A percentile compares a stretch with the other conserved stretches of the same genome.
Conservation (phyloP, 2,329 filamentous ascomycete species). For the Diaporthe vaccinii region DNA sequence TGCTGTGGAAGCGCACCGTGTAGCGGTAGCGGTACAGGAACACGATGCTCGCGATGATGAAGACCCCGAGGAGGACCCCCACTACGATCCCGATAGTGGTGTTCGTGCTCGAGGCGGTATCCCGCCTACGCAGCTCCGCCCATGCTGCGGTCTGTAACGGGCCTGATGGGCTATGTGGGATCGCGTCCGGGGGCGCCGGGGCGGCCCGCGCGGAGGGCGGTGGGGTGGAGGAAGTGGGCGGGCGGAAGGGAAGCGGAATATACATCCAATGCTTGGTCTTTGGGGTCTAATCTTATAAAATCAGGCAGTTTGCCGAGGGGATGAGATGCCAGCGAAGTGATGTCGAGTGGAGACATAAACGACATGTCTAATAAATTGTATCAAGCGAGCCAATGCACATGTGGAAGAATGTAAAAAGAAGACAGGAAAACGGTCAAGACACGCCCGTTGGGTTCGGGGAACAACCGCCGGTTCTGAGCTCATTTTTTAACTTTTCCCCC, state of each 20-base stretch:
- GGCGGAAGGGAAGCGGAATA: slow-evolving; percentile 1
- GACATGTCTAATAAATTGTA: slow-evolving; percentile 9
- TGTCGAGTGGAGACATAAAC: slow-evolving; percentile 3
- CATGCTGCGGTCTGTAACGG: not conserved
- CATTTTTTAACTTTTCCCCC: slow-evolving; percentile 19
- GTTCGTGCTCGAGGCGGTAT: slow-evolving; percentile 15
- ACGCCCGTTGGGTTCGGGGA: not conserved
- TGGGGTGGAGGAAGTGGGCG: not conserved
- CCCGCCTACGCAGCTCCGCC: not conserved
- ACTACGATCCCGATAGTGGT: slow-evolving; percentile 31
- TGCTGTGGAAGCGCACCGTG: slow-evolving; percentile 16
- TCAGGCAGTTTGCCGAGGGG: not conserved
- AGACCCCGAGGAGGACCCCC: slow-evolving; percentile 14
- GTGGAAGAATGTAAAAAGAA: not conserved
- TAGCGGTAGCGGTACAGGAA: slow-evolving; percentile 34
- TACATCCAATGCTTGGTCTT: slow-evolving; percentile 23
- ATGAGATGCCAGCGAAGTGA: not conserved
- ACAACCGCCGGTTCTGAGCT: not conserved
- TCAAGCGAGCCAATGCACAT: not conserved
- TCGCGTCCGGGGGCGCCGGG: slow-evolving; percentile 5
- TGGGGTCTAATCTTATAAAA: not conserved
- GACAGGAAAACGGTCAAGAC: not conserved
- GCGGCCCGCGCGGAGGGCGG: not conserved
- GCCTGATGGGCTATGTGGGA: not conserved
- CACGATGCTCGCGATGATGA: slow-evolving; percentile 19